Percentiles rank a stretch among this genome's conserved stretches.
Conservation (phyloP, 2,329 filamentous ascomycete genomes). For the Acarospora socialis region DNA sequence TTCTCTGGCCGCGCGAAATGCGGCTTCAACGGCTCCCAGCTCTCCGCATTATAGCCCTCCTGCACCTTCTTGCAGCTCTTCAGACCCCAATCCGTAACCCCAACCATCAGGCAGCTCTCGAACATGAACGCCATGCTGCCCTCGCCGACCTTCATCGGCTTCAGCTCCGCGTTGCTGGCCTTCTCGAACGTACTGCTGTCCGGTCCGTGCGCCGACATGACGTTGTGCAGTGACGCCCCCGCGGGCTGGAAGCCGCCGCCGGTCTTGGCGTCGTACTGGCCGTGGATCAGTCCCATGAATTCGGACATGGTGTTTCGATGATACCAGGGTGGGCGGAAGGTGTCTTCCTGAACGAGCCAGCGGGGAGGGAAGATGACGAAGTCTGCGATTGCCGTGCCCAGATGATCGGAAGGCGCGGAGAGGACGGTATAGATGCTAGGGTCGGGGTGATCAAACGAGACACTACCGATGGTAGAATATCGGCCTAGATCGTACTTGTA, state of each 20-base stretch:
- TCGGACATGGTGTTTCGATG: slow-evolving; percentile 53
- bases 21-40: slow-evolving; percentile 56
- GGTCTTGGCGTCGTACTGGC: slow-evolving; percentile 46
- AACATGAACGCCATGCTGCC: slow-evolving; percentile 54
- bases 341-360: slow-evolving; percentile 48
- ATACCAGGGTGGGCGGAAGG: slow-evolving; percentile 48
- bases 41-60: slow-evolving; percentile 63
- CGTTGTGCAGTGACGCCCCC: slow-evolving; percentile 51
- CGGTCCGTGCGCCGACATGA: slow-evolving; percentile 55
- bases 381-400: slow-evolving; percentile 49
- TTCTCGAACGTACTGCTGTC: slow-evolving; percentile 42
- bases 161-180: slow-evolving; percentile 34
- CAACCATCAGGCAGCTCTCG: slow-evolving; percentile 53
- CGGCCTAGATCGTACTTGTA: slow-evolving; percentile 71
- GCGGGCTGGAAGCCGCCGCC: slow-evolving; percentile 45
- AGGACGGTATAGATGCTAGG: slow-evolving; percentile 62
- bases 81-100: slow-evolving; percentile 58
- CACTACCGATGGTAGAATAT: slow-evolving; percentile 60
- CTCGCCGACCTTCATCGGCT: slow-evolving; percentile 32
- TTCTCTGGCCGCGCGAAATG: slow-evolving; percentile 44
- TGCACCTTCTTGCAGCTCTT: slow-evolving; percentile 58
- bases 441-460: slow-evolving; percentile 65
- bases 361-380: slow-evolving; percentile 52
- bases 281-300: slow-evolving; percentile 50
- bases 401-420: slow-evolving; percentile 41